Evolutionary conservation across 306 rosid genomes (phyloP), one percentile per base, ranked within the genome.

Genomic region (Arachis hypogaea): DNA sequence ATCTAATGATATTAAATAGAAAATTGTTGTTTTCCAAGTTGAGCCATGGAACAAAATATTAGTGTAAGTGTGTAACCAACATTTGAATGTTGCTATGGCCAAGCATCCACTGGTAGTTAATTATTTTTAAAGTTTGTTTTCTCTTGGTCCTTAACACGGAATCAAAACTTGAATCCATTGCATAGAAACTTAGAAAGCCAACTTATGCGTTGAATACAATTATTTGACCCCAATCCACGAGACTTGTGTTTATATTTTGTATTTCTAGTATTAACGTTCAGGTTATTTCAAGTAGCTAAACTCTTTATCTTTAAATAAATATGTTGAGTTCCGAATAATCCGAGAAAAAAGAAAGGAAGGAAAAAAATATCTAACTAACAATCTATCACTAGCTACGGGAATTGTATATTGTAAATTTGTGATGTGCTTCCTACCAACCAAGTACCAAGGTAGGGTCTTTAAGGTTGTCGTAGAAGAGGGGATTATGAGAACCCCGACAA

Each of bases 201-300:
- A 43, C 46, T 43, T 43, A 28, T 40, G 50, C 63, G 51, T 68
- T 68, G 38, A 68, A 50, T 67, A 30, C 2, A 68, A 29, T 30
- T 66, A 40, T 56, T 36, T 45, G 56, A 50, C 8, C 11, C 42
- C 12, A 41, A 16, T 9, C 69, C 54, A 6, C n/a, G 14, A 0
- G 7, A 7, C 12, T 33, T 33, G 44, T 1, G 14, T 5, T 33
- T 11, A 12, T 12, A 7, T 55, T 18, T 46, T 46, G 11, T 46
- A 8, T 7, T 46, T 46, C 51, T 46, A 46, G 2, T 43, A 43
- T 5, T 43, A 5, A 33, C 4, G 38, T 33, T 33, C 4, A 33
- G 38, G 4, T 33, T 33, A 33, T 2, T 33, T 33, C 38, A 33
- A 33, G 38, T 33, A 33, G 38, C 2, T 33, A 33, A 33, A 33